Conservation (phyloP, 2,329 filamentous ascomycete genomes). For the Apiospora pterosperma region DNA sequence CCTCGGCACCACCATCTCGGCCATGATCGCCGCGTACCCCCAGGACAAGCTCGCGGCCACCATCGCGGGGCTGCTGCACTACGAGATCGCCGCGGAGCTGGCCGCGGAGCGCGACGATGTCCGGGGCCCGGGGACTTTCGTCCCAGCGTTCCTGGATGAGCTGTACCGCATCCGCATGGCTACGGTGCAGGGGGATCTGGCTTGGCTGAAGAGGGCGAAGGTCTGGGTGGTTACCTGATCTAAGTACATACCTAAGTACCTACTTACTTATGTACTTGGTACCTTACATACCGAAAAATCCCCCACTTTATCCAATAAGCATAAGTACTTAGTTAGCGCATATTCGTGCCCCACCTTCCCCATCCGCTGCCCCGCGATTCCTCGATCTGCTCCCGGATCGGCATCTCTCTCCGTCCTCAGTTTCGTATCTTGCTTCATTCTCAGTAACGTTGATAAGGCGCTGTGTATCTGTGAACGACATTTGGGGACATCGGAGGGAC, state of each 20-base stretch:
- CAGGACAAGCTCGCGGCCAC: conserved; percentile 69
- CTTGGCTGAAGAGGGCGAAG: conserved; percentile 52
- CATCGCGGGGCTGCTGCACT: conserved; percentile 71
- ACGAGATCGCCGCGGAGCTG: conserved; percentile 69
- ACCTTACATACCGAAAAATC: background rate
- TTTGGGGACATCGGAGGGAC: too few relatives aligned
- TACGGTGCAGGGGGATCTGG: conserved; percentile 42
- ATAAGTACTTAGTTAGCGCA: background rate
- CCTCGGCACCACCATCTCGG: conserved; percentile 76
- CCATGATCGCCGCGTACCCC: conserved; percentile 62
- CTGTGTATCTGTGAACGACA: background rate
- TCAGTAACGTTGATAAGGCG: background rate
- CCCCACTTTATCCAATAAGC: background rate
- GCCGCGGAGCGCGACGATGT: conserved; percentile 64
- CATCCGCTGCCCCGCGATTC: background rate
- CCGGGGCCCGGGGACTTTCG: conserved; percentile 79
- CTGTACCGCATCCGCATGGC: conserved; percentile 48
- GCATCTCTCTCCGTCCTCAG: background rate
- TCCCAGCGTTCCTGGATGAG: conserved; percentile 80
- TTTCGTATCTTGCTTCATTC: background rate
- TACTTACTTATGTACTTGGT: too few relatives aligned
- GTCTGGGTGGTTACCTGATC: conserved; percentile 33
- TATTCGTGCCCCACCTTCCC: background rate
- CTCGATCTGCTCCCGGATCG: background rate
- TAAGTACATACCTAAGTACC: background rate